Base-by-base conservation (phyloP, 106 monocot species). In the Apostasia ramifera region DNA sequence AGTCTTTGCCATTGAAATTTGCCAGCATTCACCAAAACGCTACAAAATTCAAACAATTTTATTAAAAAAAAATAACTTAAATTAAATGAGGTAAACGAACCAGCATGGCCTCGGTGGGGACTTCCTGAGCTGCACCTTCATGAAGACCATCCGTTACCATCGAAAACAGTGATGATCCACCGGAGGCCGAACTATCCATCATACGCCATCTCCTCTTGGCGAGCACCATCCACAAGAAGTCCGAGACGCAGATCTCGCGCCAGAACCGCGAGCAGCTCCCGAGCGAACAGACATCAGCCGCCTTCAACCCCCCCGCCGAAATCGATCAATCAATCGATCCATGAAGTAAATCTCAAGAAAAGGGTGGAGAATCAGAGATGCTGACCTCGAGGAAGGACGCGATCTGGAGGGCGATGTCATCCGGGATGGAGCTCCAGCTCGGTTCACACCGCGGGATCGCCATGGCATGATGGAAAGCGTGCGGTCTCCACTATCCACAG, bases 181-280 rank as follows among this genome's bases (percentile, higher is more conserved):
- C 13, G 48, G 53, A 39, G 26, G 4, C 12, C 3, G 43, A 26
- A 65, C 12, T 74, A 38, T 11, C 40, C 4, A 73, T 4, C 3
- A 60, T 9, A 5, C 81, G 88, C 94, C 94, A 94, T 39, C 94
- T 72, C 57, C 66, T 78, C 47, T 57, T 74, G 73, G 57, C 78
- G 54, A 91, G 83, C 5, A 42, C 44, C 26, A 70, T 53, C 94
- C 94, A 94, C 14, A 94, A 44, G 69, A 5, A 75, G 66, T 91
- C 83, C 44, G 85, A 74, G 47, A 69, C 62, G 83, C 94, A 94
- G 49, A 91, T 53, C 13, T 46, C 64, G 2, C 65, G 73, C 83
- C 91, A 83, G 77, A 79, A 82, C 4, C 76, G 80, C 7, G 85
- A 91, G 70, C 91, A 94, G 43, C 83, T 73, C 47, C 85, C 88